Conservation (phyloP, 2,329 filamentous ascomycete genomes). For the Fusarium pseudoanthophilum region DNA sequence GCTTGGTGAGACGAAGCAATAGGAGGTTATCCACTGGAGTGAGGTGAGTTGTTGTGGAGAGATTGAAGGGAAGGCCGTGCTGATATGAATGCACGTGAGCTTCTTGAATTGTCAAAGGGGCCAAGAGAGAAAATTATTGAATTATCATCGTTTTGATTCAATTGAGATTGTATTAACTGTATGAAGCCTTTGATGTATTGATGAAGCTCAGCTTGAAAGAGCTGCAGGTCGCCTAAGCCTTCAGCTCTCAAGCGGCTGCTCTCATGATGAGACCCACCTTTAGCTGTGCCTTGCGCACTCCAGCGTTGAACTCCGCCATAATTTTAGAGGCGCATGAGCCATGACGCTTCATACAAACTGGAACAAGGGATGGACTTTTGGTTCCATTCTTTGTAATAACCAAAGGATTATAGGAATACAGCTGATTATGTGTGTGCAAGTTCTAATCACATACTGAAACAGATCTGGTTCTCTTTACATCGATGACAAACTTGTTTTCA, state of each 20-base stretch:
- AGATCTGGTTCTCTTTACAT: background rate
- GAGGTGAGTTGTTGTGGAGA: background rate
- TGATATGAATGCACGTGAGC: background rate
- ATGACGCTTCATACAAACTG: background rate
- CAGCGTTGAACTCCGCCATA: background rate
- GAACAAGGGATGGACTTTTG: background rate
- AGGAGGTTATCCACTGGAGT: conserved; percentile 19
- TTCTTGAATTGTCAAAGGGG: background rate
- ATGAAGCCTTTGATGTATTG: background rate
- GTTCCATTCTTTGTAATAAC: background rate
- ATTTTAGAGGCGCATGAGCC: conserved; percentile 9
- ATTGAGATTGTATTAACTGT: background rate
- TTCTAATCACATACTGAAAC: background rate
- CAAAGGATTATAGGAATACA: background rate
- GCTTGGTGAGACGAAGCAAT: conserved; percentile 1
- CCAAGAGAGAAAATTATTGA: background rate
- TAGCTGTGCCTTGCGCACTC: background rate
- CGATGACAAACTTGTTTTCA: background rate
- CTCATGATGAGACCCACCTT: conserved; percentile 17
- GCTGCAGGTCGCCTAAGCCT: conserved; percentile 6
- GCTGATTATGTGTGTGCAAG: too few species aligned
- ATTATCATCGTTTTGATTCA: background rate
- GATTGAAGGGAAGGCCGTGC: background rate
- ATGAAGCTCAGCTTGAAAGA: conserved; percentile 14
- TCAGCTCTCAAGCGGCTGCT: conserved; percentile 12